Evolutionary conservation across 75 land plant species (phyloP), one percentile per base, ranked within the genome.

Genomic region (Sequoia sempervirens): DNA sequence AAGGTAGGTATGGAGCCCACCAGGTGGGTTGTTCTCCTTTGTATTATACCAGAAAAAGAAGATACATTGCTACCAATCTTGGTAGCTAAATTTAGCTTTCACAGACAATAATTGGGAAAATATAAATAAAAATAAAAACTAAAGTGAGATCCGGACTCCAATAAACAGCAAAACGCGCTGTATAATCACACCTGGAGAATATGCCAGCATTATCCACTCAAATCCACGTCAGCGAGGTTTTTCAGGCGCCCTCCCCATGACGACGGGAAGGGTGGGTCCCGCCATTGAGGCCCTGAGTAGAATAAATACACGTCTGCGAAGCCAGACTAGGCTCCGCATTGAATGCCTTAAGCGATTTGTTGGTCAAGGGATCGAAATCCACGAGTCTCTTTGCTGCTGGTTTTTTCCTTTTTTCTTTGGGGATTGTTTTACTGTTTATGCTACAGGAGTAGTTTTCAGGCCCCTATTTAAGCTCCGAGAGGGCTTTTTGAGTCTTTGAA

Each of bases 111-210:
- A 61, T 56, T 11, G 53, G 12, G 53, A 12, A 50, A 50, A 18
- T 4, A 61, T 1, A 4, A 58, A 61, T 4, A 20, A 61, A 61
- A 61, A 61, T 26, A 70, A 7, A 11, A 2, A 1, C 3, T 10
- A 69, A 30, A 70, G 73, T 32, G 73, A 70, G 73, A 70, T 70
- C 73, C 73, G 73, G 73, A 70, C 36, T 70, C 73, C 36, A 70
- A 70, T 0, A 0, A 23, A 70, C 13, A 70, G 15, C 32, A 30
- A 70, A 30, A 70, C 36, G 15, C 36, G 36, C 1, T 32, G 14
- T 70, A 70, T 70, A 32, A 70, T 70, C 72, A 9, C 72, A 9
- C 72, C 61, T 17, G 32, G 73, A 28, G 32, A 10, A 32, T 32
- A 32, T 13, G 73, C 73, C 14, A 3, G 13, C 73, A 70, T 70